Percentiles rank a stretch among this genome's conserved stretches.
These are phyloP conservation scores for Backusella tarrabulga DNA, from an alignment of 192 early-diverging fungal genomes.

Conservation along the genomic window DNA sequence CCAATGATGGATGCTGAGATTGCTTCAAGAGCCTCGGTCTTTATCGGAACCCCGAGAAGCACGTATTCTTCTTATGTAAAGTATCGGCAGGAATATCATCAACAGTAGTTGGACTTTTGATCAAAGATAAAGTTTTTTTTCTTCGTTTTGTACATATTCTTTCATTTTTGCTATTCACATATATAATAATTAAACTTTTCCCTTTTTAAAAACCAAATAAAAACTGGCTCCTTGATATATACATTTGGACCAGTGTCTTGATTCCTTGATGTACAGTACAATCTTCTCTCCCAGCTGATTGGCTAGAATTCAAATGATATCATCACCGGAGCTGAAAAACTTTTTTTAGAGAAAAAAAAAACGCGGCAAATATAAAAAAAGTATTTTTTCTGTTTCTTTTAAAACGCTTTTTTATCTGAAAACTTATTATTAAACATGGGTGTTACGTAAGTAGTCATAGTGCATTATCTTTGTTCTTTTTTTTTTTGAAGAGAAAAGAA, in stretches of 20 bases:
- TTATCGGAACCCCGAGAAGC: conserved; percentile 48
- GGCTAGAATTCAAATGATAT: neutral
- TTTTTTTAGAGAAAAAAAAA: neutral
- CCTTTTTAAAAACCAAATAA: neutral
- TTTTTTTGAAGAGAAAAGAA: neutral
- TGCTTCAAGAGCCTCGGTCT: conserved; percentile 40
- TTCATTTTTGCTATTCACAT: neutral
- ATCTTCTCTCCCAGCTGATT: neutral
- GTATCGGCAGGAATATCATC: conserved; percentile 5
- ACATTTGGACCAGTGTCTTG: neutral
- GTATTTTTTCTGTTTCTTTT: too few species aligned
- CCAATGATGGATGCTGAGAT: conserved; percentile 55
- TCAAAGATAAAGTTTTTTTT: neutral
- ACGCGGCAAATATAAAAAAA: too few species aligned
- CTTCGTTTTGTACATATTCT: neutral
- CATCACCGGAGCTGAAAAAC: neutral
- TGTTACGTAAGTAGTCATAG: neutral
- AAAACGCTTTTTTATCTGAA: neutral
- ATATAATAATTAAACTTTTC: neutral
- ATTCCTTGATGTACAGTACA: neutral
- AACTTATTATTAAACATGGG: neutral
- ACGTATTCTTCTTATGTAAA: conserved; percentile 43
- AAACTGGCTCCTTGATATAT: neutral
- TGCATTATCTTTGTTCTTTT: neutral
- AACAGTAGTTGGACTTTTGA: neutral